Base-by-base conservation (phyloP, 441 rosid species). In the Oxalis stricta region DNA sequence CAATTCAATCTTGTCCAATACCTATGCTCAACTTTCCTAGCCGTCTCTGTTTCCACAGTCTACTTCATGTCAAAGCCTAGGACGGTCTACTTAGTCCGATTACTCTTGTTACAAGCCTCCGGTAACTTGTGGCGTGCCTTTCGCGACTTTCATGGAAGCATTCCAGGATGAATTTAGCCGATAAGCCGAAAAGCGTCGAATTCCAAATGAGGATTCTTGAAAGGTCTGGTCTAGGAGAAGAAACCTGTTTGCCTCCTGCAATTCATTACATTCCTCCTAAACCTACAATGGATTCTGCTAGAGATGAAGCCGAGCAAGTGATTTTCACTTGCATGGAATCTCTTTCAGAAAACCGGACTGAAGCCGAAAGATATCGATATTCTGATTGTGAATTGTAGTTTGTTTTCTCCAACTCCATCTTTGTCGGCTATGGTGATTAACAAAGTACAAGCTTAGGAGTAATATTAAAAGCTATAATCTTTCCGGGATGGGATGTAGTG, bases 401-500 rank as follows among this genome's bases (percentile, higher is more conserved):
- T 84, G 2, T 85, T 89, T 53, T 84, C 96, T 3, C 95, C 98
- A 0, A 82, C 98, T 0, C 96, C 98, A 1, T 89, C 94, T 0
- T 57, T 89, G 5, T 82, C 98, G 0, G 94, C 98, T 23, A 82
- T 85, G 98, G 70, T 89, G 9, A 80, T 85, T 33, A 89, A 89
- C 36, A 85, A n/a, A 78, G 46, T 89, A 79, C 61, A 85, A 80
- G 69, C 74, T 89, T 4, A 64, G 98, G 28, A 89, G 98, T 63
- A 89, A 89, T 50, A 74, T 85, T 5, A 89, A 69, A 53, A 89
- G 96, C 70, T 82, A 84, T 37, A 85, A 89, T 68, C 84, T 89
- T 4, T 85, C 94, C 0, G 94, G 98, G 9, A 85, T 85, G 94
- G 97, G 97, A 0, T 88, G 97, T 57, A 82, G 88, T 31, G 97